Conservation (phyloP, 352 stramenopile species). For the Phytophthora crassamura region DNA sequence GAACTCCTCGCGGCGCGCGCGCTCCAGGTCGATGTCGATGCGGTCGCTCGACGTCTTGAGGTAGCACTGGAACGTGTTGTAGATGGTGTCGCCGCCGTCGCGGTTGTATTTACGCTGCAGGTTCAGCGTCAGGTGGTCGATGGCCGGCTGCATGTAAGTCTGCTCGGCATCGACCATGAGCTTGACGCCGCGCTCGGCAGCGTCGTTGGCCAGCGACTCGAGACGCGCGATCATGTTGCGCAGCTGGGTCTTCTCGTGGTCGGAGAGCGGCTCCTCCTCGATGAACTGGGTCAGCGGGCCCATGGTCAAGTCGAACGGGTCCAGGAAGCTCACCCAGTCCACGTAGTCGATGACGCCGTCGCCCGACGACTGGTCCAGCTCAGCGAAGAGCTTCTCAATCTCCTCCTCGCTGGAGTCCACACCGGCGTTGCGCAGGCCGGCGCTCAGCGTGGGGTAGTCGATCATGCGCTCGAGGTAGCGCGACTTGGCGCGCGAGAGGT, state of each 20-base stretch:
- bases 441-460: constrained; percentile 80
- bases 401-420: constrained; percentile 70
- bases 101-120: constrained; percentile 93
- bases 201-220: constrained; percentile 76
- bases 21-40: constrained; percentile 93
- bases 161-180: constrained; percentile 99
- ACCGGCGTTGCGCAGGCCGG: constrained; percentile 73
- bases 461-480: constrained; percentile 84
- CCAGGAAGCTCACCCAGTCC: constrained; percentile 94
- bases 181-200: constrained; percentile 79
- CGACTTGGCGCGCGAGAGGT: constrained; percentile 83
- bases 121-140: constrained; percentile 94
- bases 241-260: constrained; percentile 91
- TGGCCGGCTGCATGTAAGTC: constrained; percentile 97
- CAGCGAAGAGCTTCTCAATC: constrained; percentile 67
- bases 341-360: constrained; percentile 94
- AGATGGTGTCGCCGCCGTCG: constrained; percentile 89
- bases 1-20: constrained; percentile 91
- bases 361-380: constrained; percentile 66
- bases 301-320: constrained; percentile 91
- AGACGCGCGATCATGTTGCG: constrained; percentile 91
- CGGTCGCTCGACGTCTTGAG: constrained; percentile 92
- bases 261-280: constrained; percentile 75
- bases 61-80: constrained; percentile 99
- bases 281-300: constrained; percentile 90